phyloP scores from a whole-genome alignment of 805 yeast genomes.

The Metschnikowia koreensis region DNA sequence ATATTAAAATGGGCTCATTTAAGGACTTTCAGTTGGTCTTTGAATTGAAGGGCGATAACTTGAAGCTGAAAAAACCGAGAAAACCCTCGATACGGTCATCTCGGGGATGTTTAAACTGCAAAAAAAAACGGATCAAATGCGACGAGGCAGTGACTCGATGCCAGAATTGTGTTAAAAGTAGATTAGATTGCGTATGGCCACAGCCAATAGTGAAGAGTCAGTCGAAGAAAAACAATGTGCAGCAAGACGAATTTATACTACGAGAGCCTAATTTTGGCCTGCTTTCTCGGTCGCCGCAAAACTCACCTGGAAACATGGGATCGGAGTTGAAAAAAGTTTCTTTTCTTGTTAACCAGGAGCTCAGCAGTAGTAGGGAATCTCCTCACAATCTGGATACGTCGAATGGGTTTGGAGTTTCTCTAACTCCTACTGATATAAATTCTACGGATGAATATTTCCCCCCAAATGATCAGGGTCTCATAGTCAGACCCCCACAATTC shows the following conservation, averaged over 20 bases:
- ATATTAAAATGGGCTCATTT: not conserved
- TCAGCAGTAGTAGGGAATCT: conserved; percentile 1
- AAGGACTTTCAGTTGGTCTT: conserved; percentile 14
- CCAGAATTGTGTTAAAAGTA: conserved; percentile 11
- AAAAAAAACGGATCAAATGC: conserved; percentile 15
- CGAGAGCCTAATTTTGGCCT: not conserved
- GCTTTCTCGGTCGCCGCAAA: not conserved
- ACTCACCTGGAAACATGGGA: not conserved
- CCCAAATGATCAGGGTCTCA: not conserved
- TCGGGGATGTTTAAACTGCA: conserved; percentile 16
- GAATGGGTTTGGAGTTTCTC: not conserved
- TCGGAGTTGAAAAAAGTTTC: not conserved
- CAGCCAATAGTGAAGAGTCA: not conserved
- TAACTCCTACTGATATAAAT: not conserved
- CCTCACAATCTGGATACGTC: not conserved
- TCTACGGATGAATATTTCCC: not conserved
- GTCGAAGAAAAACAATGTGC: not conserved
- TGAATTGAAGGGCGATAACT: not conserved
- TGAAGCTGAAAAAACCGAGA: conserved; percentile 3
- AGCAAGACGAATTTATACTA: not conserved
- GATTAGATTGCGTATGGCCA: conserved; percentile 11
- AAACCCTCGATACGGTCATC: conserved; percentile 6
- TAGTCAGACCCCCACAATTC: not conserved
- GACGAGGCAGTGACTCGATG: conserved; percentile 14
- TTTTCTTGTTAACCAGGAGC: not conserved